Percentiles rank a stretch among this genome's conserved stretches.
phyloP scores from a whole-genome alignment of 371 early-diverging fungal genomes.

The Mucor racemosus region DNA sequence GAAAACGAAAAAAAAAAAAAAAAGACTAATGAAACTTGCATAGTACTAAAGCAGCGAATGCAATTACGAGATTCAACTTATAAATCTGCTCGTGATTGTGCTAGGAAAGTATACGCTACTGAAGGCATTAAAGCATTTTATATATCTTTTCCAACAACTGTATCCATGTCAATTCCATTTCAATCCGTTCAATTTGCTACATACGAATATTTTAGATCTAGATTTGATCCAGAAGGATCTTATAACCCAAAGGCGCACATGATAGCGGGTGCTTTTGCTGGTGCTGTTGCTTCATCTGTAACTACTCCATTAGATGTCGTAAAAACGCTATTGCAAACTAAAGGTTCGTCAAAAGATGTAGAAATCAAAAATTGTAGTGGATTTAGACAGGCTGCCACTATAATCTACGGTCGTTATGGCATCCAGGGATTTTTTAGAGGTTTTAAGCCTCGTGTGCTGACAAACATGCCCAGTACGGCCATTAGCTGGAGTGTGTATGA shows the following conservation, averaged over 20 bases:
- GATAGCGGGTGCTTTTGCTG: slow-evolving; percentile 88
- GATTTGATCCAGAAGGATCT: slow-evolving; percentile 66
- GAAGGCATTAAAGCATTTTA: slow-evolving; percentile 93
- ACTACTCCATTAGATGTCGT: slow-evolving; percentile 94
- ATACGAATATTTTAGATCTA: slow-evolving; percentile 80
- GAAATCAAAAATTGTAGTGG: slow-evolving; percentile 74
- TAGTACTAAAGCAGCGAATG: slow-evolving; percentile 97
- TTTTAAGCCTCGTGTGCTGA: slow-evolving; percentile 77
- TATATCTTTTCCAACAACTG: slow-evolving; percentile 92
- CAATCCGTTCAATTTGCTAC: slow-evolving; percentile 91
- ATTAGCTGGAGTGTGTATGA: slow-evolving; percentile 94
- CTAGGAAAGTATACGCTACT: slow-evolving; percentile 59
- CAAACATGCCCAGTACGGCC: slow-evolving; percentile 94
- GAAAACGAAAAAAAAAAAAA: neutral
- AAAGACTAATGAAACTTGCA: neutral
- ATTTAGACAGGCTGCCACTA: slow-evolving; percentile 68
- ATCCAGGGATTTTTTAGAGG: slow-evolving; percentile 83
- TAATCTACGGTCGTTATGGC: slow-evolving; percentile 82
- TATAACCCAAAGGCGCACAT: slow-evolving; percentile 90
- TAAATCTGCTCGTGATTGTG: slow-evolving; percentile 73
- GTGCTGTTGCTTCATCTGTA: slow-evolving; percentile 84
- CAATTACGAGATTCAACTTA: slow-evolving; percentile 78
- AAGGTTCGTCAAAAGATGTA: slow-evolving; percentile 73
- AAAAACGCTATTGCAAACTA: slow-evolving; percentile 92
- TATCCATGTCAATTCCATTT: slow-evolving; percentile 93